These are phyloP conservation scores for Globisporangium rhizosaccharum DNA, from an alignment of 352 stramenopile species.

Conservation along the genomic window DNA sequence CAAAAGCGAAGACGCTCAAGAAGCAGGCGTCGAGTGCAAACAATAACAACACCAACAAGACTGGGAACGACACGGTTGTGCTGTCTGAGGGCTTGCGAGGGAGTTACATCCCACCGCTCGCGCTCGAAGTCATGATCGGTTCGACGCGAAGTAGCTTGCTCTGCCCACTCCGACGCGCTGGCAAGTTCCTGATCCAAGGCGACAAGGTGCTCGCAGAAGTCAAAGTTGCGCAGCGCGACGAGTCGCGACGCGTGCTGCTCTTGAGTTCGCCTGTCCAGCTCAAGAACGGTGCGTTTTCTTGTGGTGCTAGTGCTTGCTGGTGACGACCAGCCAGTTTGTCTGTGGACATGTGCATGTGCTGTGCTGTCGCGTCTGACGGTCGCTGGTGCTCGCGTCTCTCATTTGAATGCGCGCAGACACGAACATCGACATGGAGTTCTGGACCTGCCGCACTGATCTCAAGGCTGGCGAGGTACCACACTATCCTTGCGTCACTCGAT, in stretches of 20 bases:
- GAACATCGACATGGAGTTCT: constrained; percentile 78
- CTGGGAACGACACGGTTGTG: constrained; percentile 54
- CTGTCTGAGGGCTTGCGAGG: constrained; percentile 70
- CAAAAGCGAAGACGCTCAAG: constrained; percentile 22
- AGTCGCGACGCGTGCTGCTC: constrained; percentile 76
- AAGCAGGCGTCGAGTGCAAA: constrained; percentile 14
- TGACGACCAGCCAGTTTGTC: no score
- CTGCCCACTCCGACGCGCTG: constrained; percentile 74
- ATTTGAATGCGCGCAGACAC: constrained; percentile 31
- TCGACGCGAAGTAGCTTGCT: constrained; percentile 64
- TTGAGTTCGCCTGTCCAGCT: constrained; percentile 85
- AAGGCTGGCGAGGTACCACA: constrained; percentile 35
- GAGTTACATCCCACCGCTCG: constrained; percentile 80
- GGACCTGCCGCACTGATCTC: constrained; percentile 56
- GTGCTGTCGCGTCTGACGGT: neutral
- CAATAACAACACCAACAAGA: neutral
- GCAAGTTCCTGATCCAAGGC: constrained; percentile 86
- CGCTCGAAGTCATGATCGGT: constrained; percentile 80
- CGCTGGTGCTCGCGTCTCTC: constrained; percentile 1
- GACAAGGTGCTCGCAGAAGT: constrained; percentile 83
- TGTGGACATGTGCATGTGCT: neutral
- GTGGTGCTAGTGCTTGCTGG: neutral
- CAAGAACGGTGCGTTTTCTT: constrained; percentile 70
- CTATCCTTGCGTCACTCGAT: neutral
- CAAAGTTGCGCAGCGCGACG: constrained; percentile 83